Evolutionary conservation across 2,329 filamentous ascomycete genomes (phyloP), one percentile per base, ranked within the genome.

Genomic region (Nothophaeocryptopus gaeumannii): DNA sequence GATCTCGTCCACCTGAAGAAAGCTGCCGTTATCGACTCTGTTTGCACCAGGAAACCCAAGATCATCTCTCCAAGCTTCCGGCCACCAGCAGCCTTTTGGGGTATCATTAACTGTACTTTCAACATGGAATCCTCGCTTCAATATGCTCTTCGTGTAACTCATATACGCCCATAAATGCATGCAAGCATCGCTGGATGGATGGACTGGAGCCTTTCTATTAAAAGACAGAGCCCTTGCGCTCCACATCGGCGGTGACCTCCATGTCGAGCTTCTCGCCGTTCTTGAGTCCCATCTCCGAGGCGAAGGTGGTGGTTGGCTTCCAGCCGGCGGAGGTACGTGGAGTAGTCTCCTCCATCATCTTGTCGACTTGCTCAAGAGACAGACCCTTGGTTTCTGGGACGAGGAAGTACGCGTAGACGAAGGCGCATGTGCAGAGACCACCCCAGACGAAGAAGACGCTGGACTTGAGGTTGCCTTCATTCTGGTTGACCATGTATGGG

Each of bases 321-420:
- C 89, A 93, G 74, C 83, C 84, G 72, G 81, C 75, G 2, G 86
- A 91, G 13, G 80, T 89, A 58, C 86, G 83, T 33, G 89, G 86
- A 14, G 81, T 89, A 34, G 81, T 83, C 81, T 95, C 88, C 76
- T 91, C 88, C 78, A 93, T 83, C 88, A 95, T 92, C 72, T 88
- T 81, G 65, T 95, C 89, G 50, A 95, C 84, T 70, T 95, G 81
- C 70, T 95, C 89, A 14, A 95, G 80, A 0, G 81, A 84, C n/a
- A 91, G 78, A 15, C 88, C 88, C 77, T 95, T 95, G 50, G 89
- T 95, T 75, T 93, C 89, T 66, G 92, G 92, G 63, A 95, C 61
- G 45, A 64, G 49, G 39, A 45, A 50, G 62, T 62, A 74, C 39
- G 71, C 68, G 61, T 74, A 75, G 55, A 72, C 56, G 54, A 72